Percentiles rank a stretch among this genome's conserved stretches.
Conservation (phyloP, 2,329 filamentous ascomycete species). For the Rhynchosporium agropyri region DNA sequence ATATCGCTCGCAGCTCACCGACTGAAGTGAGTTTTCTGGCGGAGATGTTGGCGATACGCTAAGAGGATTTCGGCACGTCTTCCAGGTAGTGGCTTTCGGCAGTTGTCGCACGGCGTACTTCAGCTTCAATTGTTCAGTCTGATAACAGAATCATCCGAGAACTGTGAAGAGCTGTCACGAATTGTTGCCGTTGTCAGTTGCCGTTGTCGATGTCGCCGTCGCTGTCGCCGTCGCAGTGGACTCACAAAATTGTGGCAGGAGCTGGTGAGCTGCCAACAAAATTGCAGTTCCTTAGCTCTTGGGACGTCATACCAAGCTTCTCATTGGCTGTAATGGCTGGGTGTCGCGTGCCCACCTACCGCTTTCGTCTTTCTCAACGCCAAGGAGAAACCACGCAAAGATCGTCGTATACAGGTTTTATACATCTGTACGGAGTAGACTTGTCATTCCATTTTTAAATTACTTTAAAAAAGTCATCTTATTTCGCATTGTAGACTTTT, state of each 20-base stretch:
- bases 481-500: too few relatives aligned
- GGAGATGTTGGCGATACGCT: slow-evolving; percentile 15
- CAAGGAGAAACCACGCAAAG: background rate
- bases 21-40: slow-evolving; percentile 5
- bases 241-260: background rate
- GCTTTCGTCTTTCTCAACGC: slow-evolving; percentile 6
- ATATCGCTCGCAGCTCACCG: background rate
- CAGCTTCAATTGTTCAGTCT: background rate
- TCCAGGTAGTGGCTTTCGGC: background rate
- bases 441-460: too few relatives aligned
- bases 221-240: too few relatives aligned
- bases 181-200: background rate
- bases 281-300: background rate
- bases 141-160: background rate
- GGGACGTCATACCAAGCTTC: slow-evolving; percentile 12
- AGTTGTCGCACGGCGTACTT: background rate
- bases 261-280: background rate
- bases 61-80: background rate
- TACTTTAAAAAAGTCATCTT: too few relatives aligned
- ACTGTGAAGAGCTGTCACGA: background rate
- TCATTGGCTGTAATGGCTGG: slow-evolving; percentile 8
- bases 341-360: slow-evolving; percentile 18
- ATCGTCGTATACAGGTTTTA: background rate
- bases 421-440: too few relatives aligned
- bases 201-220: background rate